A percentile compares a stretch with the other conserved stretches of the same genome.
Conservation (phyloP, 768 basidiomycete genomes). For the Tephrocybe sp. region DNA sequence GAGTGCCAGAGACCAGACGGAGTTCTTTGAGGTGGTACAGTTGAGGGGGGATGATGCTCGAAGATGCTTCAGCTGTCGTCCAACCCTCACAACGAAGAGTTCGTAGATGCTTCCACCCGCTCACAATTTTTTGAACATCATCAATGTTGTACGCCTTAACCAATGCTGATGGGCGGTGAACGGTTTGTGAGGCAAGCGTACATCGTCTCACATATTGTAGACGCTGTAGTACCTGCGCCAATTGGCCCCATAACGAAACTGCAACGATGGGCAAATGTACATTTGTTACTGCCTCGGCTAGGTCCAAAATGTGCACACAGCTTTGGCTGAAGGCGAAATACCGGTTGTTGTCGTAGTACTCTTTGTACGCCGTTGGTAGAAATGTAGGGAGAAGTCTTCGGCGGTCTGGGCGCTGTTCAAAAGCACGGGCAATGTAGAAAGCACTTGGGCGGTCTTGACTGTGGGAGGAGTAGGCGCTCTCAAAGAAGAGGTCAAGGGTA, state of each 20-base stretch:
- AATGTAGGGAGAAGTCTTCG: neutral
- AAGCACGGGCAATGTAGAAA: neutral
- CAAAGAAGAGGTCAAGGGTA: constrained; percentile 2
- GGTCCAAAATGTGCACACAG: neutral
- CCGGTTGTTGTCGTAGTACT: neutral
- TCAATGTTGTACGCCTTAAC: neutral
- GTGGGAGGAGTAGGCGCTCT: neutral
- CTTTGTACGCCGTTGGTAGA: neutral
- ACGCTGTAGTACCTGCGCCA: neutral
- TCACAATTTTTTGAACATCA: constrained; percentile 1
- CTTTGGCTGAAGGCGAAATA: constrained; percentile 1
- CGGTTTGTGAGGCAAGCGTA: neutral
- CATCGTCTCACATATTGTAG: neutral
- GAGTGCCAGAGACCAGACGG: neutral
- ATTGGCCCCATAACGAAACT: neutral
- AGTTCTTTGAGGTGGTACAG: constrained; percentile 4
- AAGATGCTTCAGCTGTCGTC: neutral
- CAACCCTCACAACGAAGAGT: constrained; percentile 2
- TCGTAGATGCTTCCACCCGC: constrained; percentile 1
- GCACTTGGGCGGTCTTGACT: constrained; percentile 2
- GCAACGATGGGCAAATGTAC: neutral
- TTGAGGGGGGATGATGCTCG: neutral
- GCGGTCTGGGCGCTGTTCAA: constrained; percentile 1
- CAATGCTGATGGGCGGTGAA: neutral
- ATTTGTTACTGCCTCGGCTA: neutral